Evolutionary conservation across 495 filamentous ascomycete species (phyloP).

Genomic region (Chaetomium cochliodes): DNA sequence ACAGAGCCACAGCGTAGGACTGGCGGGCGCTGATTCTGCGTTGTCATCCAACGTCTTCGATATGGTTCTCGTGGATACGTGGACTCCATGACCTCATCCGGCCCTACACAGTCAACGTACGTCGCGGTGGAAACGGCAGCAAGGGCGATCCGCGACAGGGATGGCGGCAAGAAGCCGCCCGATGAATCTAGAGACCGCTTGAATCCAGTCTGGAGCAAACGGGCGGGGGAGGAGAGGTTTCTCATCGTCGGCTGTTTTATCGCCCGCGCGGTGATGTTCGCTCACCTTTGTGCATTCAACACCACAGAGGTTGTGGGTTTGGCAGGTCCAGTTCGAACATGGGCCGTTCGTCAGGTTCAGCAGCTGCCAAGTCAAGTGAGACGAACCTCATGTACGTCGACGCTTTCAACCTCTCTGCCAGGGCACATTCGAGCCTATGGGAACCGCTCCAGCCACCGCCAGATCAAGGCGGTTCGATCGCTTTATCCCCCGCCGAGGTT

Average conservation of each 20-base stretch:
- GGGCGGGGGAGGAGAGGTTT: not conserved
- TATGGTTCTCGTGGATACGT: not conserved
- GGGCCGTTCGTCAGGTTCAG: conserved; percentile 20
- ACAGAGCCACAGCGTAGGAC: no score
- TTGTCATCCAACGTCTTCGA: not conserved
- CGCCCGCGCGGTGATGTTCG: not conserved
- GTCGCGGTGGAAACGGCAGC: not conserved
- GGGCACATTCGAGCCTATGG: conserved; percentile 24
- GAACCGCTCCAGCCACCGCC: conserved; percentile 14
- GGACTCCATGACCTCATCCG: not conserved
- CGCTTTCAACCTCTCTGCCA: conserved; percentile 22
- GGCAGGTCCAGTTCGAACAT: not conserved
- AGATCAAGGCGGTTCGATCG: conserved; percentile 7
- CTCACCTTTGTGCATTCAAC: no score
- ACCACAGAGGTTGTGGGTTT: not conserved
- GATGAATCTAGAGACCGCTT: not conserved
- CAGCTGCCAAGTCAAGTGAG: conserved; percentile 41
- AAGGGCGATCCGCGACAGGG: not conserved
- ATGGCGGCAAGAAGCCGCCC: not conserved
- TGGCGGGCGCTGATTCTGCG: not conserved
- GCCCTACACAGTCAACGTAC: not conserved
- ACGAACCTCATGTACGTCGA: conserved; percentile 35
- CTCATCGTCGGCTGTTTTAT: not conserved
- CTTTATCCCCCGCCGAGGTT: conserved; percentile 7
- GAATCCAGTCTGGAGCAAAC: not conserved